These are phyloP conservation scores for Taxillus chinensis DNA, from an alignment of 164 flowering plant species.

Conservation along the genomic window DNA sequence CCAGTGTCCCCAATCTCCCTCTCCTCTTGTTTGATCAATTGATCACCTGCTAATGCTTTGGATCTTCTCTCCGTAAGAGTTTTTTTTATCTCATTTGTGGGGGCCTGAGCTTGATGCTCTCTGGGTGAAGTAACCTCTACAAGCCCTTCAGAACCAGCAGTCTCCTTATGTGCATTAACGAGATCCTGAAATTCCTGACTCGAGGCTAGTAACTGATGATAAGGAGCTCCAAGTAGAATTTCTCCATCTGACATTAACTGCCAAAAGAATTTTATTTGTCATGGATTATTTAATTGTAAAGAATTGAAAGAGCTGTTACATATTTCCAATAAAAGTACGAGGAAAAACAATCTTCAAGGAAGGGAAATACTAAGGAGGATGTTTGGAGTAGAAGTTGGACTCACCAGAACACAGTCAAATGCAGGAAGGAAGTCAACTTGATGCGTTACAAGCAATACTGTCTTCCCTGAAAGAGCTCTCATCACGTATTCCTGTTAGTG, in stretches of 20 bases:
- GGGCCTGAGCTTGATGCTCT: conserved; percentile 7
- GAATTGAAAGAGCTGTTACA: not conserved
- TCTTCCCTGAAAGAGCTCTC: conserved; percentile 31
- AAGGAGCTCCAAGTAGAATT: conserved; percentile 27
- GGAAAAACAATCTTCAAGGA: too few species aligned
- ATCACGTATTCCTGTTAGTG: conserved; percentile 33
- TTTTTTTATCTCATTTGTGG: conserved; percentile 20
- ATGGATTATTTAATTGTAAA: not conserved
- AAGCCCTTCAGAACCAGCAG: conserved; percentile 32
- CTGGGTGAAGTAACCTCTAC: conserved; percentile 11
- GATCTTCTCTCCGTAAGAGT: conserved; percentile 11
- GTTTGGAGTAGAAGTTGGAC: not conserved
- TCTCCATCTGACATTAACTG: conserved; percentile 43
- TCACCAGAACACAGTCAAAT: conserved; percentile 25
- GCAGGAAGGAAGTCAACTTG: conserved; percentile 51
- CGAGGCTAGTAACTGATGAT: conserved; percentile 20
- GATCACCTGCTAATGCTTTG: conserved; percentile 18
- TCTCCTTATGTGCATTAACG: conserved; percentile 36
- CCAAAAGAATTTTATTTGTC: conserved; percentile 2
- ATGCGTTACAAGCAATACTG: conserved; percentile 41
- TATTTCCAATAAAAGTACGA: not conserved
- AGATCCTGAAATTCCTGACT: conserved; percentile 34
- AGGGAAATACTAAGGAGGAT: too few species aligned
- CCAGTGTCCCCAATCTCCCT: not conserved
- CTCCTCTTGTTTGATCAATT: conserved; percentile 17